Percentiles rank a stretch among this genome's conserved stretches.
Conservation (phyloP, 345 rosid genomes). For the Passiflora organensis region DNA sequence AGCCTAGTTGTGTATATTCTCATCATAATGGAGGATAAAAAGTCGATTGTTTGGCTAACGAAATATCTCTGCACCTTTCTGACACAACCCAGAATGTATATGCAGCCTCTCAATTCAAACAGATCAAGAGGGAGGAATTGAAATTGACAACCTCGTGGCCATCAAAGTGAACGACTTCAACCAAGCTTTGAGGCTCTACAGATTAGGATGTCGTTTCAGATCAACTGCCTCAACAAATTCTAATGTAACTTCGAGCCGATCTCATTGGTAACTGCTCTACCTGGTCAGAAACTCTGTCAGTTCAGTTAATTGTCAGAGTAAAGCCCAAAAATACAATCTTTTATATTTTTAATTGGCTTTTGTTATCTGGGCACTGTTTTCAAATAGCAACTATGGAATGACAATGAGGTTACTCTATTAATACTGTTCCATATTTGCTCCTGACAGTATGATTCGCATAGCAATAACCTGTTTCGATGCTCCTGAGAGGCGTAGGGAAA, state of each 20-base stretch:
- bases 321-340: no score
- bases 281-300: neutral
- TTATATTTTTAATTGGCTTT: no score
- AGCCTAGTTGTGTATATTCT: neutral
- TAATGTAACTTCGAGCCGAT: slow-evolving; percentile 65
- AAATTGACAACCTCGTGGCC: slow-evolving; percentile 58
- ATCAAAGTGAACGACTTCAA: slow-evolving; percentile 50
- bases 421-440: slow-evolving; percentile 1
- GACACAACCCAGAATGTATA: slow-evolving; percentile 6
- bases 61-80: no score
- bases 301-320: slow-evolving; percentile 2
- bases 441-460: slow-evolving; percentile 62
- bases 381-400: neutral
- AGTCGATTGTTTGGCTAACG: no score
- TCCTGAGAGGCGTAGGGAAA: slow-evolving; percentile 58
- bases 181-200: slow-evolving; percentile 65
- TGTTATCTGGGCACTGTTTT: slow-evolving; percentile 4
- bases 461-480: slow-evolving; percentile 49
- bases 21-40: no score
- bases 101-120: slow-evolving; percentile 65
- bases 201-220: slow-evolving; percentile 65
- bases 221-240: slow-evolving; percentile 77
- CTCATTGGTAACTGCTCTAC: slow-evolving; percentile 60
- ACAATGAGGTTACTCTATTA: neutral
- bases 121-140: slow-evolving; percentile 51